A percentile compares a stretch with the other conserved stretches of the same genome.
Conservation (phyloP, 2,329 filamentous ascomycete species). For the Hypoxylon sp. region DNA sequence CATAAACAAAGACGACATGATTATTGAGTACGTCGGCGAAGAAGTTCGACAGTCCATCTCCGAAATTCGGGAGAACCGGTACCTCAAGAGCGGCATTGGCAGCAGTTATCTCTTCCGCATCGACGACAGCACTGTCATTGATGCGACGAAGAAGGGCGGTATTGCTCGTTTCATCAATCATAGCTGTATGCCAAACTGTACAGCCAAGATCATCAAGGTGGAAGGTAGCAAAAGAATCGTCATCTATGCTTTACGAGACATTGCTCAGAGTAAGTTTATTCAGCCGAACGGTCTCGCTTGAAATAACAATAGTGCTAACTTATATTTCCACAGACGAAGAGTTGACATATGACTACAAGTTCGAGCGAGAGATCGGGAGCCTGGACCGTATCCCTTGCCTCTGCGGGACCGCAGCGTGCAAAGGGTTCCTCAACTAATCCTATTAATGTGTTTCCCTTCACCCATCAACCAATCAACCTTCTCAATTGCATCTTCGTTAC, state of each 20-base stretch:
- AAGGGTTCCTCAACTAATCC: constrained; percentile 95
- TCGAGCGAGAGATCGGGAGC: constrained; percentile 95
- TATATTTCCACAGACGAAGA: constrained; percentile 81
- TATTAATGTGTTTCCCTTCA: constrained; percentile 8
- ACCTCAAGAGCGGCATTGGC: constrained; percentile 95
- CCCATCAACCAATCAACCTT: not conserved
- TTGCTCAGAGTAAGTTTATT: constrained; percentile 85
- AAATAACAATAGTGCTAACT: constrained; percentile 45
- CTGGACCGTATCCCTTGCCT: constrained; percentile 97
- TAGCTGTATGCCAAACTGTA: constrained; percentile 98
- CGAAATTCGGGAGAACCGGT: constrained; percentile 92
- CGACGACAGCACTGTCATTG: constrained; percentile 96
- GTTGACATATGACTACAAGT: constrained; percentile 99
- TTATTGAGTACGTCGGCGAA: constrained; percentile 99
- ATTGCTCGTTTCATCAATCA: constrained; percentile 99
- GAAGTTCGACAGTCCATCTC: constrained; percentile 97
- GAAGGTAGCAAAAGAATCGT: constrained; percentile 98
- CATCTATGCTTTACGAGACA: constrained; percentile 97
- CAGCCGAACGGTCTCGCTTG: not conserved
- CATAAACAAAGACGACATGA: constrained; percentile 98
- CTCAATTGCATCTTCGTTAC: constrained; percentile 26
- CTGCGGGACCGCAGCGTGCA: constrained; percentile 95
- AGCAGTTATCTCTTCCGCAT: constrained; percentile 98
- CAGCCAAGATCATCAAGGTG: constrained; percentile 98
- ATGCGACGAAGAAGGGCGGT: constrained; percentile 97